Conservation (phyloP, 306 rosid species). For the Dryas alaskensis region DNA sequence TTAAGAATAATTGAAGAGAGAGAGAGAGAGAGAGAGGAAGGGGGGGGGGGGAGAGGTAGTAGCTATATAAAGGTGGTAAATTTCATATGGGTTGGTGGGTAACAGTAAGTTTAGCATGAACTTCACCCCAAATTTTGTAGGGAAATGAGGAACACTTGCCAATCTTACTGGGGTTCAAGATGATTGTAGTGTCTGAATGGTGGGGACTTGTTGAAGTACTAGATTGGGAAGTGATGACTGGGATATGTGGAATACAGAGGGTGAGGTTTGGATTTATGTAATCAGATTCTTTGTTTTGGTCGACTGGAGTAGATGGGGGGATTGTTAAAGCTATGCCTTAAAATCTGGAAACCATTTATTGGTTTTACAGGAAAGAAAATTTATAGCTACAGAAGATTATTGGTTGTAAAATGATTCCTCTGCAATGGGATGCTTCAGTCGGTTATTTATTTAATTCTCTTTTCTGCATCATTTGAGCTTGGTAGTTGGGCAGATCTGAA, state of each 20-base stretch:
- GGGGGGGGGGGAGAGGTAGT: not conserved
- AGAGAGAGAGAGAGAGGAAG: slow-evolving; percentile 3
- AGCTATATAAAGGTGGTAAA: slow-evolving; percentile 4
- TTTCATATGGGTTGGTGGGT: slow-evolving; percentile 20
- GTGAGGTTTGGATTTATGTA: slow-evolving; percentile 27
- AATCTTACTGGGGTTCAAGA: slow-evolving; percentile 26
- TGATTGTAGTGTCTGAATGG: slow-evolving; percentile 26
- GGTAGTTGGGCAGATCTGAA: slow-evolving; percentile 22
- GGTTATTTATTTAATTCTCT: not conserved
- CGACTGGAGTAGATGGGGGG: slow-evolving; percentile 6
- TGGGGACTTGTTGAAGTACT: slow-evolving; percentile 30
- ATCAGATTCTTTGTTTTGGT: slow-evolving; percentile 27
- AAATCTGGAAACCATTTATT: not conserved
- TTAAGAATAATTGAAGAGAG: slow-evolving; percentile 21
- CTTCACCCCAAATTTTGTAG: slow-evolving; percentile 16
- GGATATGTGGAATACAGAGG: slow-evolving; percentile 23
- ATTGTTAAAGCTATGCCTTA: not conserved
- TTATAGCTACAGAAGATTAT: not conserved
- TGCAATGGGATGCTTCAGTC: slow-evolving; percentile 7
- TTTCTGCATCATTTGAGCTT: slow-evolving; percentile 10
- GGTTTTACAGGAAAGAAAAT: not conserved
- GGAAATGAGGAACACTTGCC: slow-evolving; percentile 28
- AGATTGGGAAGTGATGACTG: slow-evolving; percentile 34
- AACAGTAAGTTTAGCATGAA: not conserved
- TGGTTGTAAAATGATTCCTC: slow-evolving; percentile 10